phyloP scores from a whole-genome alignment of 805 yeast species.

The Citeromyces matritensis region DNA sequence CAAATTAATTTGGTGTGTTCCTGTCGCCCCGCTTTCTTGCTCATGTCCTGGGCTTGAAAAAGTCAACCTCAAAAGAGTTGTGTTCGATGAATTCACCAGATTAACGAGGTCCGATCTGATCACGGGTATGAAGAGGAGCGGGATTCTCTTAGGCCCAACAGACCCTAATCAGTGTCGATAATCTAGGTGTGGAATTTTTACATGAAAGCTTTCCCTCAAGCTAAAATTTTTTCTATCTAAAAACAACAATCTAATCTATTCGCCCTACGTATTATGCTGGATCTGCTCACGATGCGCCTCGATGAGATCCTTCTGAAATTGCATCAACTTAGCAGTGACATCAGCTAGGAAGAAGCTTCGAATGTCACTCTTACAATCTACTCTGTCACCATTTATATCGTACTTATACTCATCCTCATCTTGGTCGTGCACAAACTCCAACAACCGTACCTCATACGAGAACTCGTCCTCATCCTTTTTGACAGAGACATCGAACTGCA shows the following conservation, averaged over 20 bases:
- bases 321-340: conserved; percentile 27
- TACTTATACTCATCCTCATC: conserved; percentile 48
- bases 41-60: too few species aligned
- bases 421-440: conserved; percentile 71
- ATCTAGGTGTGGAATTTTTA: too few species aligned
- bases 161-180: too few species aligned
- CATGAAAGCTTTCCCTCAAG: neutral
- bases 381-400: conserved; percentile 22
- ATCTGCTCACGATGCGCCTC: conserved; percentile 46
- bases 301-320: conserved; percentile 51
- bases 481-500: conserved; percentile 28
- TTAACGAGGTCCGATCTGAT: too few species aligned
- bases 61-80: too few species aligned
- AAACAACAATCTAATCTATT: neutral
- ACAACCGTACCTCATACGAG: conserved; percentile 31
- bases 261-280: conserved; percentile 25
- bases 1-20: too few species aligned
- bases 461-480: conserved; percentile 18
- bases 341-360: conserved; percentile 35
- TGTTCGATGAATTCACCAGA: too few species aligned
- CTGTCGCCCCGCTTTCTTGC: too few species aligned
- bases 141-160: too few species aligned
- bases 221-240: neutral
- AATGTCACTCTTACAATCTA: conserved; percentile 21
- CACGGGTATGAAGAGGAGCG: too few species aligned